Evolutionary conservation across 2,329 filamentous ascomycete genomes (phyloP), one percentile per base, ranked within the genome.

Genomic region (Alternaria rosae): DNA sequence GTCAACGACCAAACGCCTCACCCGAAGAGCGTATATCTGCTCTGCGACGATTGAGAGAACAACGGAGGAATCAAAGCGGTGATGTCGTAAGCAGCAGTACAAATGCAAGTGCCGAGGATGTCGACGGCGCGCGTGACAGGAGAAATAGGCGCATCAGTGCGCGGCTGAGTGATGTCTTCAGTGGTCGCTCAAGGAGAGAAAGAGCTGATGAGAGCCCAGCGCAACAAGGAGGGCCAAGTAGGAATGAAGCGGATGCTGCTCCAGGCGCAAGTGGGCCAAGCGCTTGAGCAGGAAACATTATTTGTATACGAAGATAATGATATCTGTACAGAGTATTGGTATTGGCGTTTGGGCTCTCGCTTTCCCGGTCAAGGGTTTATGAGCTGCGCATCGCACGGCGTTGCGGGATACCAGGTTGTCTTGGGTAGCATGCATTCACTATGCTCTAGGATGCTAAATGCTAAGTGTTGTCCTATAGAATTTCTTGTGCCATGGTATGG

Each of bases 11-110:
- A 17, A 76, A 79, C 30, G 79, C 80, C 41, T 77, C 78, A 3
- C 67, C 79, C 5, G 81, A 83, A 52, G 81, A 84, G 57, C 78
- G 82, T 12, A 75, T 84, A 9, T 70, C 68, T 7, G 82, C 80
- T 2, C 68, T 83, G 7, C 67, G 82, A 25, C 72, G 76, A 11
- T 70, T 83, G 26, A 64, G 79, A 17, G 76, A 79, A 41, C 72
- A 77, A 42, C 61, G 72, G 7, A 54, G 68, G 1, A 74, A 74
- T 21, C 65, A 67, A 25, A 70, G 66, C 28, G 63, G 65, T 7
- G 72, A 75, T 10, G 56, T 62, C 0, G 67, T 51, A 2, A 62
- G 55, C 4, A 52, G 21, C 7, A 63, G 47, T 35, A 44, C 62
- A 6, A 67, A 72, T 9, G 62, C 57, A 5, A 74, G 70, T 35